These are phyloP conservation scores for Podospora fimiseda DNA, from an alignment of 495 filamentous ascomycete species.

Conservation along the genomic window DNA sequence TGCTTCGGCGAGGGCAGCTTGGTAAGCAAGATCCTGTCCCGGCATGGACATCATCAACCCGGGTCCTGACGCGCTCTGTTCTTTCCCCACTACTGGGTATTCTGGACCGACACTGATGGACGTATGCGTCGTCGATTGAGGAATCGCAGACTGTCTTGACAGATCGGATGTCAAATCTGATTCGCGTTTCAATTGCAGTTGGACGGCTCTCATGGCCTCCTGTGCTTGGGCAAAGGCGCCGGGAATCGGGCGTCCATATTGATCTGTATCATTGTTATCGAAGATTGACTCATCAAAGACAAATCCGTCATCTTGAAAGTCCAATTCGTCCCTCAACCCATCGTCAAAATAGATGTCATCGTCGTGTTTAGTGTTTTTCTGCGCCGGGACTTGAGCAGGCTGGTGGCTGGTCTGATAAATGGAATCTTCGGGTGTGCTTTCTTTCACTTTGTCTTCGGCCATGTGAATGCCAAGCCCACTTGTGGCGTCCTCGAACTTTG, in stretches of 20 bases:
- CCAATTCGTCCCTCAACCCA: conserved; percentile 51
- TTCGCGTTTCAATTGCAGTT: conserved; percentile 29
- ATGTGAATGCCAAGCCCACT: conserved; percentile 34
- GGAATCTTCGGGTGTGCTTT: not conserved
- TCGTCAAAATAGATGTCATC: conserved; percentile 83
- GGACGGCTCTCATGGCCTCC: conserved; percentile 27
- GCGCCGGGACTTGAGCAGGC: conserved; percentile 19
- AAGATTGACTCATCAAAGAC: conserved; percentile 76
- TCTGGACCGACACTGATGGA: conserved; percentile 30
- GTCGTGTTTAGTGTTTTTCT: conserved; percentile 14
- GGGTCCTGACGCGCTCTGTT: too few relatives aligned
- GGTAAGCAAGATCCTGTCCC: conserved; percentile 61
- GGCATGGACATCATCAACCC: conserved; percentile 10
- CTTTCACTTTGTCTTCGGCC: conserved; percentile 12
- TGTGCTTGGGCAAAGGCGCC: conserved; percentile 42
- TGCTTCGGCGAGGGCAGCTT: conserved; percentile 73
- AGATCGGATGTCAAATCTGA: conserved; percentile 33
- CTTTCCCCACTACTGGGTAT: too few relatives aligned
- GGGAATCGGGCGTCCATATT: conserved; percentile 48
- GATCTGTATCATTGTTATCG: conserved; percentile 56
- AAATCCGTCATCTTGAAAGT: conserved; percentile 44
- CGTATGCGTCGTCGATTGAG: conserved; percentile 33
- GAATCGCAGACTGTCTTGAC: conserved; percentile 35
- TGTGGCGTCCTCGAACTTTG: conserved; percentile 12
- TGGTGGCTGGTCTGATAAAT: conserved; percentile 4